Base-by-base conservation (phyloP, 306 rosid genomes). In the Abrus pulchellus region DNA sequence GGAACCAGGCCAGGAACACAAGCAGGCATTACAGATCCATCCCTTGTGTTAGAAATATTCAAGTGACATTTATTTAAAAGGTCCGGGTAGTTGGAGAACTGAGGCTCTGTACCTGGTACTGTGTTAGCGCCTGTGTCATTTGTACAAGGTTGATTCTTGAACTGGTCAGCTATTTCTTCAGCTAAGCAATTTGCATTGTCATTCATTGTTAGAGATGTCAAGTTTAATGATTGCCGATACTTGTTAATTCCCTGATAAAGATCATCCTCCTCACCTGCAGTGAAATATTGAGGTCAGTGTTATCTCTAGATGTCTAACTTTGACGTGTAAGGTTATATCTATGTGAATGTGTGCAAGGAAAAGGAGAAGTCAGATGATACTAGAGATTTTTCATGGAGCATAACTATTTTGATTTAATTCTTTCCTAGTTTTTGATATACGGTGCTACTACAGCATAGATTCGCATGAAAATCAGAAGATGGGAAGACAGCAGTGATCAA, bases 71-170 rank as follows among this genome's bases (percentile, higher is more conserved):
- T 89, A 52, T 78, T 28, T 78, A 95, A 61, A 54, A 91, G 89
- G 50, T 73, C 57, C 4, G 94, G 97, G 53, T 75, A 95, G 87
- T 87, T 77, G n/a, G 92, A 0, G 32, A 95, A 77, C 79, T 82
- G 90, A 47, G 98, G 93, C 70, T 95, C 98, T 2, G 96, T 91
- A 72, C 99, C 99, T 43, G 90, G 91, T 30, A 95, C 84, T 0
- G 97, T 93, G 88, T 93, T 89, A 68, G 99, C 88, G 13, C 99
- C 99, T 34, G 99, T 91, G 57, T 92, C 73, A 89, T 95, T 95
- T 74, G 99, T 90, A 75, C 99, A 95, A 4, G 93, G 93, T 84
- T 88, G 88, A 54, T 81, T 59, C 92, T 90, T 92, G 85, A 93
- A 91, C 80, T 95, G 90, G 45, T 85, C 94, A 30, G 98, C 94